Conservation (phyloP, 352 stramenopile species). For the Phytopythium cucurbitacearum region DNA sequence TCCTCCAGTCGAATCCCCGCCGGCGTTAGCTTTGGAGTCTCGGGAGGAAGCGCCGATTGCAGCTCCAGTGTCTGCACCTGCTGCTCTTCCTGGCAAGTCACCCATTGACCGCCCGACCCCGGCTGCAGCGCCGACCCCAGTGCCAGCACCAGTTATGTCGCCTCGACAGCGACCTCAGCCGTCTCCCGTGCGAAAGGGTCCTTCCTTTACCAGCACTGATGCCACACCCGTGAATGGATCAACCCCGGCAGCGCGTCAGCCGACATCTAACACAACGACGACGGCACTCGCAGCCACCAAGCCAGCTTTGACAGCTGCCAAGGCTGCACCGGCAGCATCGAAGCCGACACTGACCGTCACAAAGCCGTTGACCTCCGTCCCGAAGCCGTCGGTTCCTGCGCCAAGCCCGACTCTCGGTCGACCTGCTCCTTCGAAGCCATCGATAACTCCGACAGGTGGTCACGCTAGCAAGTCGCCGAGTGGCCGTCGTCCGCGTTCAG, state of each 20-base stretch:
- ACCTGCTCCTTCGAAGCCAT: constrained; percentile 7
- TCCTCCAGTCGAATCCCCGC: background rate
- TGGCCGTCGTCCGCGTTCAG: constrained; percentile 47
- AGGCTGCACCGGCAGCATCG: background rate
- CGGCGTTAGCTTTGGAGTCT: background rate
- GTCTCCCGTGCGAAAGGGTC: constrained; percentile 16
- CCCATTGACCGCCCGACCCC: background rate
- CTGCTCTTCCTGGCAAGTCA: constrained; percentile 37
- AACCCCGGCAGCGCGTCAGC: background rate
- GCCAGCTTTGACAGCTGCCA: no score
- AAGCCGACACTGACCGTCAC: constrained; percentile 1
- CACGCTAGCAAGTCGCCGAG: constrained; percentile 14
- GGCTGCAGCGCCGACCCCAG: background rate
- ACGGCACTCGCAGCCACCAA: no score
- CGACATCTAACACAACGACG: background rate
- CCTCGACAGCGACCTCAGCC: constrained; percentile 4
- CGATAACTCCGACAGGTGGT: constrained; percentile 14
- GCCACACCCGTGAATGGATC: background rate
- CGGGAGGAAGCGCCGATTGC: constrained; percentile 8
- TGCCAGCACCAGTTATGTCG: background rate
- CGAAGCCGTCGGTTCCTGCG: constrained; percentile 6
- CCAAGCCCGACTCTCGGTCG: constrained; percentile 11
- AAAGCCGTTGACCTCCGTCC: background rate
- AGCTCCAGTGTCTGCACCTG: constrained; percentile 43
- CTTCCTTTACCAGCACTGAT: constrained; percentile 12